Conservation (phyloP, 2,329 filamentous ascomycete genomes). For the Cercospora beticola region DNA sequence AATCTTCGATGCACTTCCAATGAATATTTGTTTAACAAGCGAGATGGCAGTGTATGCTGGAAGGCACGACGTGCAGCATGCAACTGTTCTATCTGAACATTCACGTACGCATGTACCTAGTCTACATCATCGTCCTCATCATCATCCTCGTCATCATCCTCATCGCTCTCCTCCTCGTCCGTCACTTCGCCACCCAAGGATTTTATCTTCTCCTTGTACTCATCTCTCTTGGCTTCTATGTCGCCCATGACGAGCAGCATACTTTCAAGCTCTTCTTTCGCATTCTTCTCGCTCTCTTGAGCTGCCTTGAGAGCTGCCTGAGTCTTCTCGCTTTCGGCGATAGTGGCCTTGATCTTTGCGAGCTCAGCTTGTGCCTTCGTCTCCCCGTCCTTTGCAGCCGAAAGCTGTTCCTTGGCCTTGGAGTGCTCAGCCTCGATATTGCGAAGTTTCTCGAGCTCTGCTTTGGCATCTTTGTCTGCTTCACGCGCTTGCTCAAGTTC, state of each 20-base stretch:
- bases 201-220: conserved; percentile 34
- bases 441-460: conserved; percentile 20
- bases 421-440: conserved; percentile 13
- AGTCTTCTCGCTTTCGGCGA: conserved; percentile 11
- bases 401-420: conserved; percentile 10
- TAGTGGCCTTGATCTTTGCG: conserved; percentile 8
- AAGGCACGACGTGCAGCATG: background rate
- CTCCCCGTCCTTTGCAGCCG: conserved; percentile 2
- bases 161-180: conserved; percentile 35
- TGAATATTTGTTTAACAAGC: background rate
- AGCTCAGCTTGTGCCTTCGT: conserved; percentile 8
- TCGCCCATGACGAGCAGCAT: conserved; percentile 49
- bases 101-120: background rate
- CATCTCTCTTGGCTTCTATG: conserved; percentile 46
- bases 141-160: conserved; percentile 32
- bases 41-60: background rate
- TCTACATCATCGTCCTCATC: conserved; percentile 24
- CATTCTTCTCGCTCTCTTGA: conserved; percentile 17
- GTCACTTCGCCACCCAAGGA: conserved; percentile 35
- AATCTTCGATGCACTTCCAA: background rate
- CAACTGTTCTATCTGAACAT: too few relatives aligned
- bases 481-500: conserved; percentile 12
- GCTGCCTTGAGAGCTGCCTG: conserved; percentile 23
- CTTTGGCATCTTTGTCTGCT: conserved; percentile 16
- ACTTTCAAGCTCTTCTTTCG: conserved; percentile 29